Conservation (phyloP, 306 rosid species). For the Lotus japonicus region DNA sequence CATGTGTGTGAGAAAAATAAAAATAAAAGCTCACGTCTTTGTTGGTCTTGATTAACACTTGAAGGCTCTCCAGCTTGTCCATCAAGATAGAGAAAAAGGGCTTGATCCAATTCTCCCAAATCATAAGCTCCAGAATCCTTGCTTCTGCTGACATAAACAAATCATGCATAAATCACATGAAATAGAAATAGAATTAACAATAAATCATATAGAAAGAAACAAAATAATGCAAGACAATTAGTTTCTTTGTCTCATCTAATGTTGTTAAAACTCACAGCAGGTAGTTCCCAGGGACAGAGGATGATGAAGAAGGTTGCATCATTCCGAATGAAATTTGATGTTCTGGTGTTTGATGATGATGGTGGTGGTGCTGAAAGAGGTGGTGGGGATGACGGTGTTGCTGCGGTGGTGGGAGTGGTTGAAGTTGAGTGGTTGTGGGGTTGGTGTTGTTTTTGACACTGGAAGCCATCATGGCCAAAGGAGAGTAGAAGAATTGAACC, state of each 20-base stretch:
- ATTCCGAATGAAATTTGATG: constrained; percentile 57
- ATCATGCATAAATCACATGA: background rate
- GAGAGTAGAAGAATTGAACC: too few species aligned
- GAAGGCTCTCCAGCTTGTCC: constrained; percentile 55
- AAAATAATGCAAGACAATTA: too few species aligned
- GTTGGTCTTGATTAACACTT: constrained; percentile 58
- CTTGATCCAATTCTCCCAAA: constrained; percentile 90
- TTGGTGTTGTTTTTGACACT: constrained; percentile 29
- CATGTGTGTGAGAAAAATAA: background rate
- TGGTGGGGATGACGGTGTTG: constrained; percentile 33
- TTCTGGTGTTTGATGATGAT: constrained; percentile 23
- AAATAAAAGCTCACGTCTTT: constrained; percentile 50
- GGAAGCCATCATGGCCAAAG: constrained; percentile 54
- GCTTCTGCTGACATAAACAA: constrained; percentile 35
- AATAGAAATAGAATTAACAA: background rate
- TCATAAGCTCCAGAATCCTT: constrained; percentile 80
- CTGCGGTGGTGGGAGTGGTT: constrained; percentile 43
- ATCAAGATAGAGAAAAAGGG: constrained; percentile 84
- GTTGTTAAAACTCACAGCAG: constrained; percentile 45
- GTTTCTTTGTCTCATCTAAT: background rate
- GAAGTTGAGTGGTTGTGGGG: constrained; percentile 29
- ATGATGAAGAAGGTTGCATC: constrained; percentile 66
- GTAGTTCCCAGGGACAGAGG: constrained; percentile 54
- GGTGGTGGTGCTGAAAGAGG: constrained; percentile 10
- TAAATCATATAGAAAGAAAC: background rate